phyloP scores from a whole-genome alignment of 805 yeast genomes.

The Yamadazyma scolyti region DNA sequence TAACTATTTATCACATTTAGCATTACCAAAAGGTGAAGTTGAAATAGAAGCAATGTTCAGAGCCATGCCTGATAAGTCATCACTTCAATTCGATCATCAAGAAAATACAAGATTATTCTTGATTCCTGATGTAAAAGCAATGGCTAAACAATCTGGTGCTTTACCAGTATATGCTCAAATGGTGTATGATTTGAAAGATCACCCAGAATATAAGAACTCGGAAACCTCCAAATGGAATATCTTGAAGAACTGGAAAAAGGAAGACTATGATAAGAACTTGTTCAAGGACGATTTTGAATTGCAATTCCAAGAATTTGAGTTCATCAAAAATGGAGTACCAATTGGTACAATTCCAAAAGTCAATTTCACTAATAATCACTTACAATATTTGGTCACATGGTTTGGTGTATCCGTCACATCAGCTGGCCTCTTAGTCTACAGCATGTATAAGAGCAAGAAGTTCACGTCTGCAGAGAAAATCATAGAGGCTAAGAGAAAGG shows the following conservation, averaged over 20 bases:
- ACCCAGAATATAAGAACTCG: slow-evolving; percentile 42
- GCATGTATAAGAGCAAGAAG: slow-evolving; percentile 25
- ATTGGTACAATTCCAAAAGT: slow-evolving; percentile 79
- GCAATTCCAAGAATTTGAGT: slow-evolving; percentile 46
- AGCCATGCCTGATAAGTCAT: slow-evolving; percentile 57
- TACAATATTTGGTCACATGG: slow-evolving; percentile 94
- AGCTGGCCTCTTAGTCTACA: slow-evolving; percentile 53
- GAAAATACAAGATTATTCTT: slow-evolving; percentile 67
- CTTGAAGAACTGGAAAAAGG: slow-evolving; percentile 4
- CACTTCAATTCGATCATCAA: slow-evolving; percentile 67
- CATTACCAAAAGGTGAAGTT: slow-evolving; percentile 70
- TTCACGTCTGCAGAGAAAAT: slow-evolving; percentile 36
- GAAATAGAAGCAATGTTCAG: slow-evolving; percentile 73
- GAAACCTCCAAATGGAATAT: slow-evolving; percentile 17
- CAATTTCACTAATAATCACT: slow-evolving; percentile 81
- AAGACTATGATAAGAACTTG: slow-evolving; percentile 9
- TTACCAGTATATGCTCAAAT: slow-evolving; percentile 77
- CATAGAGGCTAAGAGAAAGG: slow-evolving; percentile 35
- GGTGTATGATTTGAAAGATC: slow-evolving; percentile 62
- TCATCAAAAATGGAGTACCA: slow-evolving; percentile 82
- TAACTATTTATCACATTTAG: slow-evolving; percentile 58
- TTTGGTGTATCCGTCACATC: slow-evolving; percentile 80
- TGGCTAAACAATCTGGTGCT: slow-evolving; percentile 66
- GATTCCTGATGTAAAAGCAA: slow-evolving; percentile 75
- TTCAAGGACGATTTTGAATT: slow-evolving; percentile 25